phyloP scores from a whole-genome alignment of 176 grass and related monocot genomes.

The Triticum dicoccoides region DNA sequence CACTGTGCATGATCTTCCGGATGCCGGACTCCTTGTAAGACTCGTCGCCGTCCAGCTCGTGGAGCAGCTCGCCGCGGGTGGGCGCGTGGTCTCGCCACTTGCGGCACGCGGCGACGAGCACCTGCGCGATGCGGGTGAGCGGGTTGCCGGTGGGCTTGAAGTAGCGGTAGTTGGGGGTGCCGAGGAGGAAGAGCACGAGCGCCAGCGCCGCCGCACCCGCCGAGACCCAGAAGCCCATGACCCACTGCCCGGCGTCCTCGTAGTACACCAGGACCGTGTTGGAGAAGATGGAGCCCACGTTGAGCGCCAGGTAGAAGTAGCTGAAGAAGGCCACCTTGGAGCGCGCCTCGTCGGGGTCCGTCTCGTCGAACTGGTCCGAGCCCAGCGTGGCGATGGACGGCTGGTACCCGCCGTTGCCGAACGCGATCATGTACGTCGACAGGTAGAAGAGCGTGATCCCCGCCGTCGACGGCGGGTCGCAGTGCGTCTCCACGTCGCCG shows the following conservation, averaged over 20 bases:
- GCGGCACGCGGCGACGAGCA: conserved; percentile 54
- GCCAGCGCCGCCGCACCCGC: conserved; percentile 50
- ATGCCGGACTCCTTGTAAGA: conserved; percentile 35
- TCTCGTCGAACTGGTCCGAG: conserved; percentile 88
- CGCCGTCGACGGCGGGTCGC: conserved; percentile 44
- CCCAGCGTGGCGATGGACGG: conserved; percentile 81
- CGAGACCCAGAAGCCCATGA: conserved; percentile 79
- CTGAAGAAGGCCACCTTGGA: conserved; percentile 90
- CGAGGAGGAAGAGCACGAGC: conserved; percentile 67
- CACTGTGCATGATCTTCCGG: conserved; percentile 65
- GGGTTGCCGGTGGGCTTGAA: conserved; percentile 78
- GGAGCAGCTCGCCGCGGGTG: conserved; percentile 27
- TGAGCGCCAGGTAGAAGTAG: conserved; percentile 92
- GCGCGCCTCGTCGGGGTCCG: conserved; percentile 47
- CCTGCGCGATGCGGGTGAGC: conserved; percentile 70
- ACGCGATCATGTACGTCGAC: conserved; percentile 83
- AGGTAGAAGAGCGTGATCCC: conserved; percentile 67
- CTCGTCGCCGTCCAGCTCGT: conserved; percentile 53
- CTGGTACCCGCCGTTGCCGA: conserved; percentile 88
- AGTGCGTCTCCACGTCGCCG: conserved; percentile 40
- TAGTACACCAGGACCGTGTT: conserved; percentile 81
- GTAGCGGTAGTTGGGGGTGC: conserved; percentile 63
- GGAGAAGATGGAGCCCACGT: conserved; percentile 70
- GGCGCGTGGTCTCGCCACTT: conserved; percentile 56
- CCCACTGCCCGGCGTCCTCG: conserved; percentile 70